Base-by-base conservation (phyloP, 2,329 filamentous ascomycete species). In the Cercospora sp. region DNA sequence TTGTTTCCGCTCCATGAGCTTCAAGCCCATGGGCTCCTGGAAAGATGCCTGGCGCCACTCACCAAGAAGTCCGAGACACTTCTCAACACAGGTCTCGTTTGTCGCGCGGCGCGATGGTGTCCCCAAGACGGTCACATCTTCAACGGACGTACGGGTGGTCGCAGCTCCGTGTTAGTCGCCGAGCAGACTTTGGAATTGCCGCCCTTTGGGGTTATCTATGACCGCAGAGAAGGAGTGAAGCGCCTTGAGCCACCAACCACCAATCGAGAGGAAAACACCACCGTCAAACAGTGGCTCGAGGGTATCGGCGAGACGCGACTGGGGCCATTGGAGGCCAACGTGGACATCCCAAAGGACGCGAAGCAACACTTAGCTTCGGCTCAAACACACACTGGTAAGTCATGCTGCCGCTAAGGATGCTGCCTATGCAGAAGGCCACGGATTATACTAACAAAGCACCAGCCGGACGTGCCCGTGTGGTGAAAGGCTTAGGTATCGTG, bases 221-320 rank as follows among this genome's bases (percentile, higher is more conserved):
- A 72, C 28, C 58, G 55, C 12, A 64, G 71, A 32, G 32, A 60
- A 9, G 32, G 45, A 21, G 45, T 24, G 67, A 43, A 66, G 28
- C 30, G 13, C 10, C 51, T 32, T 13, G 32, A 65, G 24, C 28
- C 57, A 28, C 30, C 68, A 9, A 18, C 21, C 60, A 18, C 3
- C 18, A 18, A 37, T 18, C 70, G 70, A 70, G 71, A 69, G 58
- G 37, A 68, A 66, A 13, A 67, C 58, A 16, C 60, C 10, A 55
- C 58, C 16, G 67, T 76, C 9, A 64, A 67, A 26, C 70, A 74
- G 53, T 77, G 75, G 74, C 60, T 75, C 1, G 55, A 51, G 2
- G 75, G 74, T 13, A 71, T 74, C 37, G 75, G 73, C 4, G 37
- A 72, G 30, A 74, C 66, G 8, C 66, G 65, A 61, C 71, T 70